phyloP scores from a whole-genome alignment of 2,329 filamentous ascomycete species.

The Alternaria longipes region DNA sequence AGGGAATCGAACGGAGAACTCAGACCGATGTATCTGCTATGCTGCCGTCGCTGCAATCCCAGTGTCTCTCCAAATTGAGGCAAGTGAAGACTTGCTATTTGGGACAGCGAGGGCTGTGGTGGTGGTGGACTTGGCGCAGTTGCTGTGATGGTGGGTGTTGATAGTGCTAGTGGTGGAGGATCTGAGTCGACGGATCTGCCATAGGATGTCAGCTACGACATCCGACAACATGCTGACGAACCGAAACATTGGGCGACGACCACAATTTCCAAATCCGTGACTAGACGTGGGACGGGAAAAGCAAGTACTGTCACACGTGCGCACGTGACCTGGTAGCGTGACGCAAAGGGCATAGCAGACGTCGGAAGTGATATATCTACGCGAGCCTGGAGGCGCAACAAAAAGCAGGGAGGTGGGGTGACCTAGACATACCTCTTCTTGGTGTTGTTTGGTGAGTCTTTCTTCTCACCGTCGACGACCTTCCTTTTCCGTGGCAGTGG shows the following conservation, averaged over 20 bases:
- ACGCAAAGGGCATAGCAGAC: slow-evolving; percentile 17
- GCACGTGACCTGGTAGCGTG: slow-evolving; percentile 31
- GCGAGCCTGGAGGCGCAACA: slow-evolving; percentile 17
- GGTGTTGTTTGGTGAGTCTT: slow-evolving; percentile 63
- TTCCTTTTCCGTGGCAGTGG: slow-evolving; percentile 83
- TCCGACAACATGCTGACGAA: slow-evolving; percentile 10
- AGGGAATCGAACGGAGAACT: slow-evolving; percentile 85
- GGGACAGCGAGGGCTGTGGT: slow-evolving; percentile 40
- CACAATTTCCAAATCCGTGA: neutral
- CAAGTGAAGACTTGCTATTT: slow-evolving; percentile 43
- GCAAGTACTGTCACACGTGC: slow-evolving; percentile 23
- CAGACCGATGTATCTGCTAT: slow-evolving; percentile 83
- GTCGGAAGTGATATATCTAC: slow-evolving; percentile 7
- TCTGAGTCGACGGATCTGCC: slow-evolving; percentile 51
- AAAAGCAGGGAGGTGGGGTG: slow-evolving; percentile 25
- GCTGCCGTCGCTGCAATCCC: slow-evolving; percentile 79
- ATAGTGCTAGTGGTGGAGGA: slow-evolving; percentile 51
- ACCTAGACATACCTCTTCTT: slow-evolving; percentile 73
- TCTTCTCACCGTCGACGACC: slow-evolving; percentile 69
- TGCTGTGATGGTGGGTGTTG: slow-evolving; percentile 53
- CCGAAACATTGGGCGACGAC: neutral
- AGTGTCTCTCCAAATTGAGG: slow-evolving; percentile 61
- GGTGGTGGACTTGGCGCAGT: slow-evolving; percentile 50
- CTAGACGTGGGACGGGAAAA: neutral
- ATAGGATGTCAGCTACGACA: slow-evolving; percentile 36